Evolutionary conservation across 257 asterid genomes (phyloP), one percentile per base, ranked within the genome.

Genomic region (Handroanthus guayacan): DNA sequence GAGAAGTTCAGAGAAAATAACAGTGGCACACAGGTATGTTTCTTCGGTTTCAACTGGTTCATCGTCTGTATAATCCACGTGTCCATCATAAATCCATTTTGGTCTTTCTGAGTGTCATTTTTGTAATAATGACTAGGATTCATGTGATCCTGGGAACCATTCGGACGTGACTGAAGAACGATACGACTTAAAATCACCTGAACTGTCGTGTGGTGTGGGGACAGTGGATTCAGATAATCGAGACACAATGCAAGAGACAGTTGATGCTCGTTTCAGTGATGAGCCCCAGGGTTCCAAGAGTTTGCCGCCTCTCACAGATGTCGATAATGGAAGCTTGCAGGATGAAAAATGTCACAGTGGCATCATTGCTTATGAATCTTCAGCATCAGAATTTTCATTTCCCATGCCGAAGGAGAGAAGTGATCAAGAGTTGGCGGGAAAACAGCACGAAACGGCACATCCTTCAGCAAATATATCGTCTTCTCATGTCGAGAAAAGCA

Each of bases 121-220:
- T 72, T 58, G 34, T 16, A 25, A 25, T 25, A 38, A 64, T 67
- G 34, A 58, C 75, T 89, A 92, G 99, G 97, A 95, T 75, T 86
- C 92, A 0, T 81, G 81, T 66, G 96, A 95, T 78, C 94, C 83
- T 14, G 98, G 89, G 62, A 88, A 78, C 85, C 89, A 90, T 76
- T 95, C 96, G n/a, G 94, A 91, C 50, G 88, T 90, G 62, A 91
- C 98, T 44, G 99, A 91, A 76, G 97, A 88, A 83, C 83, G 77
- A 79, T 87, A 85, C 37, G 93, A 85, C 69, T 71, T 77, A 57
- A 87, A 84, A 85, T 81, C 87, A 63, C 78, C 90, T 4, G 78
- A 72, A 67, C 84, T 55, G 51, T 67, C 86, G n/a, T 13, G 18
- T 43, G 71, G 84, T 62, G 66, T 75, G 14, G 79, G 31, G 36